Evolutionary conservation across 768 basidiomycete genomes (phyloP), one percentile per base, ranked within the genome.

Genomic region (Harrya chromipes): DNA sequence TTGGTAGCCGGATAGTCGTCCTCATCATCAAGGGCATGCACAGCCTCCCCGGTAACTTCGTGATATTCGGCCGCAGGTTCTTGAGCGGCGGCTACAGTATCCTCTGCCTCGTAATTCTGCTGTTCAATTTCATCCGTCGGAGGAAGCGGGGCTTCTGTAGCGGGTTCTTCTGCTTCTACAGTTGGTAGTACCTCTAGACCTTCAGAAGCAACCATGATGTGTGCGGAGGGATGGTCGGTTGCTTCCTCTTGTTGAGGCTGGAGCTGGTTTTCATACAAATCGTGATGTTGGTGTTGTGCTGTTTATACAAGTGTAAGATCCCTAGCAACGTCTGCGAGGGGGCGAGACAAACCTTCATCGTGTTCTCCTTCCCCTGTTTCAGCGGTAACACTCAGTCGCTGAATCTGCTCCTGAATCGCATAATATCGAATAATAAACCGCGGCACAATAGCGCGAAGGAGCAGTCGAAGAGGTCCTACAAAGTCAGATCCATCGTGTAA

Each of bases 381-480:
- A 6, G 45, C 50, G 20, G 50, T 53, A 23, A 70, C n/a, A 20
- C 67, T 64, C n/a, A 74, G 50, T 24, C 70, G 65, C 20, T 69
- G 65, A 48, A 85, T 69, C 51, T 83, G 76, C 31, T 81, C 80
- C 61, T 84, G 83, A 35, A 89, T 72, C 31, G 73, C 60, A 48
- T 81, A 82, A 60, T 84, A 89, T 40, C 83, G 83, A 24, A 75
- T 66, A 36, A 85, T 84, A 54, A 89, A 88, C 41, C 87, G 77
- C 29, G 86, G 82, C 1, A 65, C 53, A 26, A 65, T 57, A 9
- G 72, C 59, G 42, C 72, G 76, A 39, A 88, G 65, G 44, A 72
- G 74, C 38, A 87, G 70, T 36, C 83, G 82, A 43, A 89, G 74
- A 6, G 83, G 83, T 26, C 87, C 87, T 57, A 69, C 53, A 49